Conservation (phyloP, 2,329 filamentous ascomycete genomes). For the Coniochaeta sp. region DNA sequence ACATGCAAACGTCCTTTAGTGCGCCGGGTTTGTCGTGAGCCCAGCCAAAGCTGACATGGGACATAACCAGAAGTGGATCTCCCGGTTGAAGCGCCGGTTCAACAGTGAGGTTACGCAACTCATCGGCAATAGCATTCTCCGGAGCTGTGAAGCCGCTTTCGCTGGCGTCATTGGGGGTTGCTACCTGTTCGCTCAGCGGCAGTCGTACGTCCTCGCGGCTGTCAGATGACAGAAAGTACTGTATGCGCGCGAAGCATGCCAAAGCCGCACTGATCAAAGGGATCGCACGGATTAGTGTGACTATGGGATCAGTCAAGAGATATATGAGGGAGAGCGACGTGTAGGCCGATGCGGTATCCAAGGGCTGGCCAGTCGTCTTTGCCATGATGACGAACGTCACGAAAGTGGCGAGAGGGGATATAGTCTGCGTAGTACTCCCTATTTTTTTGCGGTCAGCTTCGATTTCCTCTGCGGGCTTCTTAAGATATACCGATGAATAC, state of each 20-base stretch:
- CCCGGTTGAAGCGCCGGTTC: neutral
- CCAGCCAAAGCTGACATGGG: slow-evolving; percentile 5
- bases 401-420: slow-evolving; percentile 18
- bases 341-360: slow-evolving; percentile 12
- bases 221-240: slow-evolving; percentile 8
- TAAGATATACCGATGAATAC: slow-evolving; percentile 5
- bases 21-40: neutral
- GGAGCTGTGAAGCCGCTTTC: too few species aligned
- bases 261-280: slow-evolving; percentile 16
- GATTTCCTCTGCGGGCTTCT: too few species aligned
- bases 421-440: slow-evolving; percentile 15
- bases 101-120: neutral
- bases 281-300: slow-evolving; percentile 14
- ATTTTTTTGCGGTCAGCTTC: neutral
- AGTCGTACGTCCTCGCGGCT: slow-evolving; percentile 4
- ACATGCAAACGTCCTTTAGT: slow-evolving; percentile 1
- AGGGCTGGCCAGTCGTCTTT: slow-evolving; percentile 12
- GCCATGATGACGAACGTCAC: slow-evolving; percentile 17
- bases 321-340: slow-evolving; percentile 19
- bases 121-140: too few species aligned
- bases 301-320: slow-evolving; percentile 16
- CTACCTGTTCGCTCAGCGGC: slow-evolving; percentile 4
- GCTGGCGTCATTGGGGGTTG: too few species aligned
- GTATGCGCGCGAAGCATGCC: slow-evolving; percentile 17
- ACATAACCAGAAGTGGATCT: slow-evolving; percentile 1